Evolutionary conservation across 2,329 filamentous ascomycete genomes (phyloP), one percentile per base, ranked within the genome.

Genomic region (Furcasterigmium sp.): DNA sequence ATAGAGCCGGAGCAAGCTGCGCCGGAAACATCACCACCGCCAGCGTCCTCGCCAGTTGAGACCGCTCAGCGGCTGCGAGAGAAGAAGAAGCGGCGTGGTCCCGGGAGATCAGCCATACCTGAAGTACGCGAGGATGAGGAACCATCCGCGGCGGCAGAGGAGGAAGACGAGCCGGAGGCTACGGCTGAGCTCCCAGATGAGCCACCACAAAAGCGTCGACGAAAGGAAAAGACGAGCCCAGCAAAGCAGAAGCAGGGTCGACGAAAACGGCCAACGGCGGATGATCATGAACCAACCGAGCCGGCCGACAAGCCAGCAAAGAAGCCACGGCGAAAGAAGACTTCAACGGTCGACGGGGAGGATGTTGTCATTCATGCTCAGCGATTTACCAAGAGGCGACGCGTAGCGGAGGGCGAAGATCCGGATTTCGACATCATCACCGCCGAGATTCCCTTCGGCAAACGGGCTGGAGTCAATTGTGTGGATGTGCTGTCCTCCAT

Each of bases 401-500:
- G 60, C 4, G 60, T 56, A 15, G 63, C 62, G 11, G 65, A 68
- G 4, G 64, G 67, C 30, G 69, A 70, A 3, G 59, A 59, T 3
- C 58, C 60, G 8, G 62, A 66, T 17, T 59, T 61, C 3, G 68
- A 78, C 36, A 67, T 73, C 1, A 62, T 78, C 4, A 69, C 69
- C 36, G 55, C 63, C 2, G 72, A 76, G 5, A 76, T 82, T 2
- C 75, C 78, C 0, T 78, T 75, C 47, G 64, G 69, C 0, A 75
- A 72, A 51, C 69, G 72, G 14, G 61, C 65, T 18, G 76, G 77
- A 37, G 79, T 83, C 50, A 85, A 79, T 38, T 69, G 76, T 0
- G 66, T 84, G 3, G 81, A 85, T 51, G 80, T 84, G 2, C 65
- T 85, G 29, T 68, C 73, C 6, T 74, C 82, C 49, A 68, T 83